Conservation (phyloP, 2,329 filamentous ascomycete species). For the Penicillium sp. region DNA sequence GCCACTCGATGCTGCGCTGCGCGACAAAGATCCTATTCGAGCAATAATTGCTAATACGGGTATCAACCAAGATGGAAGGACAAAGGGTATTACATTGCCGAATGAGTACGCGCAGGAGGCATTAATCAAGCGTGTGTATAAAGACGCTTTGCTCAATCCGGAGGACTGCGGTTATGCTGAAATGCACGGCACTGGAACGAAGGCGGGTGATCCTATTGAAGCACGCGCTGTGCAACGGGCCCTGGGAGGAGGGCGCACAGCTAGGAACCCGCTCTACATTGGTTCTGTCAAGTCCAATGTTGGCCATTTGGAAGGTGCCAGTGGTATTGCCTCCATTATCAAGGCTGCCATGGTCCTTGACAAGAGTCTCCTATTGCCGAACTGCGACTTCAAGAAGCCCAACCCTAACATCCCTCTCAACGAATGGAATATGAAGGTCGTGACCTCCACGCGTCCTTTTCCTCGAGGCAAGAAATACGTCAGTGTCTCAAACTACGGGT, state of each 20-base stretch:
- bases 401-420: constrained; percentile 29
- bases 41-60: constrained; percentile 36
- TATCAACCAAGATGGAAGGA: constrained; percentile 35
- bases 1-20: constrained; percentile 30
- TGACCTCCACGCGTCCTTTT: constrained; percentile 24
- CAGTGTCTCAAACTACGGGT: constrained; percentile 29
- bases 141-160: constrained; percentile 32
- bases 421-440: constrained; percentile 25
- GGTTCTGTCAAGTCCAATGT: constrained; percentile 37
- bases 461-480: constrained; percentile 26
- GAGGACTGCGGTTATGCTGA: constrained; percentile 31
- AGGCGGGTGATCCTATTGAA: constrained; percentile 57
- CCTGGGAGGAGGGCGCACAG: constrained; percentile 14
- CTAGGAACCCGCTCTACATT: constrained; percentile 23
- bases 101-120: constrained; percentile 36
- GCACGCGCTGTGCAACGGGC: constrained; percentile 18
- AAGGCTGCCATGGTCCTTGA: constrained; percentile 30
- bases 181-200: constrained; percentile 45
- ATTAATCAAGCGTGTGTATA: constrained; percentile 39
- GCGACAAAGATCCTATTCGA: constrained; percentile 36
- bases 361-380: constrained; percentile 25
- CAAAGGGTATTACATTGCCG: constrained; percentile 43
- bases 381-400: constrained; percentile 26
- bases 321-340: constrained; percentile 30
- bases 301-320: constrained; percentile 29